These are phyloP conservation scores for Pleodorina starrii DNA, from an alignment of 139 green algal species.

Conservation along the genomic window DNA sequence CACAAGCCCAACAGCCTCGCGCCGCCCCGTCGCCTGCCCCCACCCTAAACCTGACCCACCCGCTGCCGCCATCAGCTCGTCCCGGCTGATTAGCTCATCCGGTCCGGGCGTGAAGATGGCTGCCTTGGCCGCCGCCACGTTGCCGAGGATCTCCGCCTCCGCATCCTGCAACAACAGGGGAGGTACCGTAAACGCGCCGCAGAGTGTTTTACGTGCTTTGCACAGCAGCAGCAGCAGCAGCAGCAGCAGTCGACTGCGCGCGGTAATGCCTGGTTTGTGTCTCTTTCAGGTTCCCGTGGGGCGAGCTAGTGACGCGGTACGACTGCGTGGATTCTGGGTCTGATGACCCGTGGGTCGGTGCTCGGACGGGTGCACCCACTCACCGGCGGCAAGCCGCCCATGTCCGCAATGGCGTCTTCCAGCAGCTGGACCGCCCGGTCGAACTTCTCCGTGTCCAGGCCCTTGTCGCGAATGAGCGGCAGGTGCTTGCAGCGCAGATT, in stretches of 20 bases:
- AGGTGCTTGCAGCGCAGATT: constrained; percentile 30
- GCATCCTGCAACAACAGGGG: background rate
- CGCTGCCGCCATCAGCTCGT: constrained; percentile 21
- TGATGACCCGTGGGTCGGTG: no score
- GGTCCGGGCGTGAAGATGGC: constrained; percentile 41
- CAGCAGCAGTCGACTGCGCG: no score
- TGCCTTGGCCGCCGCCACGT: constrained; percentile 2
- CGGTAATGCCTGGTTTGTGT: no score
- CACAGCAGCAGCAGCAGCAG: no score
- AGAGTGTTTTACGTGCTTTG: no score
- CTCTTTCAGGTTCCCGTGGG: no score
- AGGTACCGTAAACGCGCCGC: no score
- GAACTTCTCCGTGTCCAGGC: constrained; percentile 6
- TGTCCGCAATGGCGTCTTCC: background rate
- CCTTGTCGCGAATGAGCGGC: constrained; percentile 17
- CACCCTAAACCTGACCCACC: background rate
- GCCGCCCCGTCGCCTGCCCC: no score
- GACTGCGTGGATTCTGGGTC: no score
- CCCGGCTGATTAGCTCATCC: constrained; percentile 18
- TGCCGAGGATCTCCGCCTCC: background rate
- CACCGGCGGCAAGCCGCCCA: background rate
- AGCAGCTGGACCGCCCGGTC: background rate
- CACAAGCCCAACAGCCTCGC: no score
- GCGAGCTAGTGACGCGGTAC: no score
- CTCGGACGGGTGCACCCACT: no score